Conservation (phyloP, 768 basidiomycete genomes). For the Cubamyces lactineus region DNA sequence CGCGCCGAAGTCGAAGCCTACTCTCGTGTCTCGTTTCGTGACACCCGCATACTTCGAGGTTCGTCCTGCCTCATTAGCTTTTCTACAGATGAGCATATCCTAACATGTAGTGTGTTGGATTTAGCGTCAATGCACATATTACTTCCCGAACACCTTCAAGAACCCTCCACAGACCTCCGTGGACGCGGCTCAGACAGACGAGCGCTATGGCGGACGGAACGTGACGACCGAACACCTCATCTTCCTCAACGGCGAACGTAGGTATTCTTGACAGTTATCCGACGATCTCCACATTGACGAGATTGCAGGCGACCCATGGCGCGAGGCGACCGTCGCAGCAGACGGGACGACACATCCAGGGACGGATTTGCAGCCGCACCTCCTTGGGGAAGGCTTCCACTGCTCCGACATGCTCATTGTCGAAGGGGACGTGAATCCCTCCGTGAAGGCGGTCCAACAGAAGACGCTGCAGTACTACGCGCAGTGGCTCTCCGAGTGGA, state of each 20-base stretch:
- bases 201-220: slow-evolving; percentile 64
- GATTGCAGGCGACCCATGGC: slow-evolving; percentile 69
- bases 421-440: slow-evolving; percentile 50
- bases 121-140: slow-evolving; percentile 61
- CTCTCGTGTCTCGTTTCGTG: slow-evolving; percentile 58
- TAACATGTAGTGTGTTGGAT: too few species aligned
- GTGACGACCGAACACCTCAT: slow-evolving; percentile 59
- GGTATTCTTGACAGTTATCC: slow-evolving; percentile 30
- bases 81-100: too few species aligned
- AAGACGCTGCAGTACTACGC: slow-evolving; percentile 56
- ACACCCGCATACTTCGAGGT: slow-evolving; percentile 58
- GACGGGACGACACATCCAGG: slow-evolving; percentile 42
- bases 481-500: slow-evolving; percentile 52
- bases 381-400: slow-evolving; percentile 65
- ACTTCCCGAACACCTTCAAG: slow-evolving; percentile 65
- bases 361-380: slow-evolving; percentile 60
- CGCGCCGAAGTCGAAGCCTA: slow-evolving; percentile 42
- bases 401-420: slow-evolving; percentile 58
- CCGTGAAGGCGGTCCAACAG: slow-evolving; percentile 56
- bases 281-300: not conserved
- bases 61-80: too few species aligned
- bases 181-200: slow-evolving; percentile 47
- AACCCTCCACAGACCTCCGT: slow-evolving; percentile 38
- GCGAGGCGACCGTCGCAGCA: slow-evolving; percentile 68
- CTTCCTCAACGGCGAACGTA: slow-evolving; percentile 71